Evolutionary conservation across 495 filamentous ascomycete species (phyloP).

Genomic region (Tuber microsphaerosporum): DNA sequence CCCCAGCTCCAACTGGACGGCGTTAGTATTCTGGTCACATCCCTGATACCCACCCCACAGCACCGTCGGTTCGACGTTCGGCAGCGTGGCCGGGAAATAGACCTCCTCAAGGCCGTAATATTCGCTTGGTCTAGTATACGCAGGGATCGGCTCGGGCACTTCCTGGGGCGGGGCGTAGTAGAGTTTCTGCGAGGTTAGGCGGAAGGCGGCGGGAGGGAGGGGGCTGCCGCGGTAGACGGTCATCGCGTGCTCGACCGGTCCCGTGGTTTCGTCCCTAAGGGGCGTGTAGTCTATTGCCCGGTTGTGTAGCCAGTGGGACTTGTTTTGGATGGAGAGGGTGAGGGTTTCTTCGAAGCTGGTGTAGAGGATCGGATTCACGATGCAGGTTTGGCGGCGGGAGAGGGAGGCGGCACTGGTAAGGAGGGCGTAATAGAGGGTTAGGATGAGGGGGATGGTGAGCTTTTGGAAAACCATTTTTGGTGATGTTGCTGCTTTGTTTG

Average conservation of each 20-base stretch:
- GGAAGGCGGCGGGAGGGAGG: not conserved
- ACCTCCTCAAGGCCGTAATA: not conserved
- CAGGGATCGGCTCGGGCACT: not conserved
- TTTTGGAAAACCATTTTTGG: not conserved
- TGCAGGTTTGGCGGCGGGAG: not conserved
- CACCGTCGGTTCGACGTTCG: not conserved
- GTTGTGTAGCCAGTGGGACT: not conserved
- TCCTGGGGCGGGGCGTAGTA: not conserved
- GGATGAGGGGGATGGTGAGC: not conserved
- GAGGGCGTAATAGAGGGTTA: not conserved
- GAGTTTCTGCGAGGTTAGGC: not conserved
- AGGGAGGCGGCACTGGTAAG: not conserved
- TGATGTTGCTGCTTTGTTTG: not conserved
- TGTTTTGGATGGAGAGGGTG: not conserved
- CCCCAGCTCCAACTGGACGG: not conserved
- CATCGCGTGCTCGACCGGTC: not conserved
- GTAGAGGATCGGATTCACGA: constrained; percentile 2
- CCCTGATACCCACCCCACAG: not conserved
- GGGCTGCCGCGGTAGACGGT: not conserved
- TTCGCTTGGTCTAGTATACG: not conserved
- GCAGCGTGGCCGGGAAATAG: not conserved
- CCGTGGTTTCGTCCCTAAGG: not conserved
- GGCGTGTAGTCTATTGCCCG: not conserved
- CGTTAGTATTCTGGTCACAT: not conserved
- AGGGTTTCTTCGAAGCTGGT: not conserved